Evolutionary conservation across 2,329 filamentous ascomycete species (phyloP).

Genomic region (Colletotrichum godetiae): DNA sequence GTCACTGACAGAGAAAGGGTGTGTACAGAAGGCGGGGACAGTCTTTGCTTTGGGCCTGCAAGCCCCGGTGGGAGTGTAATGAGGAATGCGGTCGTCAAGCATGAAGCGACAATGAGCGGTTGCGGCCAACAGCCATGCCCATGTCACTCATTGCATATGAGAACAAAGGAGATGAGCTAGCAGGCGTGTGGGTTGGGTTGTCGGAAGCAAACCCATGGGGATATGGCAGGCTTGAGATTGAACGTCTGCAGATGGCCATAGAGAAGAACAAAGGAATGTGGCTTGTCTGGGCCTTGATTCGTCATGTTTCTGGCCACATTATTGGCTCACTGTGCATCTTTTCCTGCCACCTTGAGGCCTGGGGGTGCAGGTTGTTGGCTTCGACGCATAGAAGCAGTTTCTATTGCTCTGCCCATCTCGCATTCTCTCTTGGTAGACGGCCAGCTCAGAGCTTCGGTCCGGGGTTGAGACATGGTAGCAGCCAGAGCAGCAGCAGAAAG

Average conservation of each 20-base stretch:
- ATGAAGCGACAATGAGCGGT: slow-evolving; percentile 31
- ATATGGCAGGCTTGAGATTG: not conserved
- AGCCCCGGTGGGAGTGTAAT: not conserved
- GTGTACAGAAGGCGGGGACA: not conserved
- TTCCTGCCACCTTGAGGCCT: not conserved
- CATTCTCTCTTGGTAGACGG: not conserved
- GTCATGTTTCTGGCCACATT: slow-evolving; percentile 30
- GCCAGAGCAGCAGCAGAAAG: not conserved
- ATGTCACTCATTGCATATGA: slow-evolving; percentile 25
- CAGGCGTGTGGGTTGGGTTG: slow-evolving; percentile 27
- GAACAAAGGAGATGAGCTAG: slow-evolving; percentile 32
- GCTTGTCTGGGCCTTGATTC: slow-evolving; percentile 28
- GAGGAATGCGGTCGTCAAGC: slow-evolving; percentile 27
- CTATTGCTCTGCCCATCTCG: not conserved
- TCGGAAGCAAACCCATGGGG: slow-evolving; percentile 19
- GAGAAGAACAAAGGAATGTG: slow-evolving; percentile 31
- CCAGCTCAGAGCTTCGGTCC: not conserved
- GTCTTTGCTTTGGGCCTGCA: not conserved
- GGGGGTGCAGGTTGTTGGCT: not conserved
- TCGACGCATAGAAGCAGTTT: slow-evolving; percentile 1
- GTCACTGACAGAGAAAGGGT: slow-evolving; percentile 17
- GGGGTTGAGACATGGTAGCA: not conserved
- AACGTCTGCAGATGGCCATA: slow-evolving; percentile 23
- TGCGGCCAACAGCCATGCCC: slow-evolving; percentile 31
- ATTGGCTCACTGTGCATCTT: slow-evolving; percentile 6